Evolutionary conservation across 176 grass and related monocot species (phyloP).

Genomic region (Paspalum notatum): DNA sequence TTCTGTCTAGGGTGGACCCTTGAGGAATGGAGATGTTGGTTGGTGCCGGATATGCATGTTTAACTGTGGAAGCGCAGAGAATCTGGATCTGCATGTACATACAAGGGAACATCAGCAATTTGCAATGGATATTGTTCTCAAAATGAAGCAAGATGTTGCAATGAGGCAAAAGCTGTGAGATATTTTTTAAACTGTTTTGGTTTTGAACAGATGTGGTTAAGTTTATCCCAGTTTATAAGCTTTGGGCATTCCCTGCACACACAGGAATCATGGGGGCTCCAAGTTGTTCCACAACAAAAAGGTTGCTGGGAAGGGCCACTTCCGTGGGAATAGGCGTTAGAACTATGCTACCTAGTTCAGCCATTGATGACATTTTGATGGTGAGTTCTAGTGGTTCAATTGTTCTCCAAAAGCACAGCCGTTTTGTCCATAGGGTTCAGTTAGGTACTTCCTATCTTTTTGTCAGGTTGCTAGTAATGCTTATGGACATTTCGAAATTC

Average conservation of each 20-base stretch:
- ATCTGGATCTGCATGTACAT: constrained; percentile 79
- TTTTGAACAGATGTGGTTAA: constrained; percentile 30
- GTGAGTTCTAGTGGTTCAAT: constrained; percentile 28
- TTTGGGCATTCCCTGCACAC: background rate
- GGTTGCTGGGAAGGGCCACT: constrained; percentile 48
- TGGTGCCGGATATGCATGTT: constrained; percentile 93
- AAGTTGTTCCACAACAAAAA: constrained; percentile 51
- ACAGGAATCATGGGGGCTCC: constrained; percentile 50
- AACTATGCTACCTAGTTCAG: constrained; percentile 20
- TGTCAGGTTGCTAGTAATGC: constrained; percentile 52
- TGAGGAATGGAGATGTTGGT: constrained; percentile 65
- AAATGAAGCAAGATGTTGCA: constrained; percentile 82
- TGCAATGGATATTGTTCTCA: constrained; percentile 83
- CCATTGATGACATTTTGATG: constrained; percentile 28
- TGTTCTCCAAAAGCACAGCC: constrained; percentile 29
- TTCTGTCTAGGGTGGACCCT: constrained; percentile 44
- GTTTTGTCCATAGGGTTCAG: constrained; percentile 11
- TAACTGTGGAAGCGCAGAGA: constrained; percentile 80
- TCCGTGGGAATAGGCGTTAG: constrained; percentile 59
- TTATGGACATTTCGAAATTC: constrained; percentile 42
- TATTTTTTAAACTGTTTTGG: constrained; percentile 32
- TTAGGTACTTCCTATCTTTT: constrained; percentile 36
- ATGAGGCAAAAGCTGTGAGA: constrained; percentile 70
- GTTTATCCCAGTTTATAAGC: constrained; percentile 28
- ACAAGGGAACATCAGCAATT: constrained; percentile 88